Evolutionary conservation across 83 land plant species (phyloP), one percentile per base, ranked within the genome.

Genomic region (Larix sibirica): DNA sequence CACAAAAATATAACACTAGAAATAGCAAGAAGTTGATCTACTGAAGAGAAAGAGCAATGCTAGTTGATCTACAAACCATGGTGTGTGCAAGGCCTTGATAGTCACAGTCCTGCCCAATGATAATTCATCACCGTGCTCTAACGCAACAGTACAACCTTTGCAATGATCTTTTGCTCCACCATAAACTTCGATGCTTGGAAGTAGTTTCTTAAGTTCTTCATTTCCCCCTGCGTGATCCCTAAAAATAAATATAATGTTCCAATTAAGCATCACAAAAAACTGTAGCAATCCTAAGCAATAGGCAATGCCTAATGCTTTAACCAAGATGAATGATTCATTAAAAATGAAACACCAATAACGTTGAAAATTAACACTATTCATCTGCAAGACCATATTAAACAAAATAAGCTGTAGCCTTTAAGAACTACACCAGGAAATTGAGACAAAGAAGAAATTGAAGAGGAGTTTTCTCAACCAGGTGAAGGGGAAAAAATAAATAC

Each of bases 171-270:
- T 47, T 21, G 95, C 90, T 18, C 99, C 98, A 44, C 99, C 99
- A 84, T 84, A 95, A 3, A 97, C 92, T 78, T 91, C 85, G 26
- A 97, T 90, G 16, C 90, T 94, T 16, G 93, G 94, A 31, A 97
- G 84, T 78, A 95, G 75, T 83, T 90, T 80, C 91, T 92, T 97
- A 42, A 97, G 92, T 80, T 90, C 92, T 44, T 94, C 91, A 82
- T 97, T 97, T 16, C 99, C 99, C 31, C 99, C 98, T 62, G 99
- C 92, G 86, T 97, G 99, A 89, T 95, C 99, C 99, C 99, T 95
- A 78, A 18, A 66, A 24, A 70, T 61, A 50, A 50, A 50, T 50
- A 50, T 50, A 50, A 9, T 50, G 56, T 50, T 50, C 56, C 9
- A 50, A 77, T 6, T 59, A 20, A 78, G 50, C 80, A 78, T n/a